Percentiles rank a stretch among this genome's conserved stretches.
Evolutionary conservation across 2,329 filamentous ascomycete genomes (phyloP).

Genomic region (Cyclaneusma minus): DNA sequence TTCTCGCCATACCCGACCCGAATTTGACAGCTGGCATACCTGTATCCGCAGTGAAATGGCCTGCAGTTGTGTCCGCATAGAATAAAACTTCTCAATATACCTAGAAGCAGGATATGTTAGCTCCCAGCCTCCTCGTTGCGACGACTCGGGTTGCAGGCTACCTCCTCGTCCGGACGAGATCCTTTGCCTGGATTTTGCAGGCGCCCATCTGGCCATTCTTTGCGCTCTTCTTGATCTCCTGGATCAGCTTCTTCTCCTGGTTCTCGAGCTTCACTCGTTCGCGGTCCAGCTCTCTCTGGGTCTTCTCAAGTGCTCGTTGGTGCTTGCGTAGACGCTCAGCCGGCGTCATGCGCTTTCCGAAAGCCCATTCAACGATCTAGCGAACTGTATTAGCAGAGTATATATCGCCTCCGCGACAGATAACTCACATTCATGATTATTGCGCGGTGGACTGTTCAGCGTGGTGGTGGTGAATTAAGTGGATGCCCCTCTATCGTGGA

Average conservation of each 20-base stretch:
- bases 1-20: background rate
- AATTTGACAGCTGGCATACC: conserved; percentile 29
- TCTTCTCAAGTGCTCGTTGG: conserved; percentile 92
- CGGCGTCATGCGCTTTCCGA: conserved; percentile 97
- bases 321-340: conserved; percentile 85
- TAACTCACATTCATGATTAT: conserved; percentile 47
- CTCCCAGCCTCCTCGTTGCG: background rate
- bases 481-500: no score
- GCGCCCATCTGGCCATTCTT: conserved; percentile 98
- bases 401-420: background rate
- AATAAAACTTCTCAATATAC: conserved; percentile 96
- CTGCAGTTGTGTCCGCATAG: conserved; percentile 93
- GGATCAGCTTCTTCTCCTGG: conserved; percentile 92
- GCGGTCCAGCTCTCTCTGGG: conserved; percentile 87
- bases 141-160: conserved; percentile 18
- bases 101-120: conserved; percentile 24
- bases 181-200: conserved; percentile 95
- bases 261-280: conserved; percentile 93
- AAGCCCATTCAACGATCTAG: conserved; percentile 98
- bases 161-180: conserved; percentile 80
- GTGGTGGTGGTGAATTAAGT: no score
- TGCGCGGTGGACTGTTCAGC: no score
- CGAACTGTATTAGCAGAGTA: conserved; percentile 4
- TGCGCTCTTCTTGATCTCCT: conserved; percentile 94
- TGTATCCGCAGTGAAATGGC: conserved; percentile 91